Conservation (phyloP, 805 yeast species). For the Metschnikowia koreensis region DNA sequence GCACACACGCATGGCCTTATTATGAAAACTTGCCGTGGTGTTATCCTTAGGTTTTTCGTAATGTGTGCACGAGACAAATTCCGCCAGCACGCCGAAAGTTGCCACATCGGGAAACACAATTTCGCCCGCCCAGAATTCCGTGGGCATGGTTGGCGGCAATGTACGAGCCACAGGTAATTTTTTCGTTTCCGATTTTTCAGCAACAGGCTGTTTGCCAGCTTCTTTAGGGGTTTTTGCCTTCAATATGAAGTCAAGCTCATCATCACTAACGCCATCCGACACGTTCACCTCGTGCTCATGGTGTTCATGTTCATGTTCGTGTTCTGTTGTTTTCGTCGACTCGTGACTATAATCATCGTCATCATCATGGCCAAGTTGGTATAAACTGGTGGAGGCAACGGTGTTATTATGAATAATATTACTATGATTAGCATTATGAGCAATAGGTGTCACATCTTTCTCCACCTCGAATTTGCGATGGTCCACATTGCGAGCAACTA, state of each 20-base stretch:
- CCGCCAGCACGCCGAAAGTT: conserved; percentile 37
- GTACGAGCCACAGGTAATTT: not conserved
- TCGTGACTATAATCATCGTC: conserved; percentile 14
- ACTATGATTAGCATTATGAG: too few species aligned
- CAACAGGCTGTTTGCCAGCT: not conserved
- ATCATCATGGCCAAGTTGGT: conserved; percentile 26
- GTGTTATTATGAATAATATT: not conserved
- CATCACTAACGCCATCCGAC: conserved; percentile 23
- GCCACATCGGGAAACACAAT: conserved; percentile 51
- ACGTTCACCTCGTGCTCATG: not conserved
- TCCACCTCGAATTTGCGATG: conserved; percentile 34
- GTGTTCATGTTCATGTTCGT: not conserved
- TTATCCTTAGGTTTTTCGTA: conserved; percentile 21
- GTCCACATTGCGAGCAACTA: conserved; percentile 35
- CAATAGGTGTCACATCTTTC: not conserved
- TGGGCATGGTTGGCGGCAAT: conserved; percentile 18
- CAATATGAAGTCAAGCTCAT: conserved; percentile 34
- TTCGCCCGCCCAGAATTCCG: conserved; percentile 44
- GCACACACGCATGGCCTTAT: conserved; percentile 26
- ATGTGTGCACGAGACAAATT: conserved; percentile 36
- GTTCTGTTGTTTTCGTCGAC: not conserved
- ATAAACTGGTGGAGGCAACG: conserved; percentile 3
- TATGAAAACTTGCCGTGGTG: conserved; percentile 18
- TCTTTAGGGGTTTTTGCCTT: conserved; percentile 13
- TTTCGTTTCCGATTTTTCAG: not conserved